Conservation (phyloP, 169 alveolate genomes). For the Eimeria necatrix region DNA sequence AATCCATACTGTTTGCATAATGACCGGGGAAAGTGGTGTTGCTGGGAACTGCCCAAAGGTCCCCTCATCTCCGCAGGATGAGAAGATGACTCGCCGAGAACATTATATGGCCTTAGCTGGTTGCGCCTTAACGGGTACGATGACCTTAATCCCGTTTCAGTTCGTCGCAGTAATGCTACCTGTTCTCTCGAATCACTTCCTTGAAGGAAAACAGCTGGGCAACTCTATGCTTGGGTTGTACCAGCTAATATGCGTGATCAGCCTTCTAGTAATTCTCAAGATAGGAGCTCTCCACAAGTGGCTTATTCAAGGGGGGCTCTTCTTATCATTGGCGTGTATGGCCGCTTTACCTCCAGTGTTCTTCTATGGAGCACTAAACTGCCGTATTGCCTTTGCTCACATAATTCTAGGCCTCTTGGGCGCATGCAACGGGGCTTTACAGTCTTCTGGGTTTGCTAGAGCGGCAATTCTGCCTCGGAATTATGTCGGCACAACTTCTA, state of each 20-base stretch:
- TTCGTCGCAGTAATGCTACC: constrained; percentile 60
- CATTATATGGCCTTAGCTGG: not conserved
- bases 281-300: constrained; percentile 63
- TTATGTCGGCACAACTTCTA: constrained; percentile 63
- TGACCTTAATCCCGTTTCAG: constrained; percentile 68
- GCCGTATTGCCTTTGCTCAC: constrained; percentile 40
- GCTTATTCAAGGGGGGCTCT: constrained; percentile 70
- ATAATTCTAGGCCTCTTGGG: constrained; percentile 52
- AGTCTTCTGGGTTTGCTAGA: constrained; percentile 63
- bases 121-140: constrained; percentile 58
- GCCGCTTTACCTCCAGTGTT: constrained; percentile 62
- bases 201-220: constrained; percentile 64
- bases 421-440: constrained; percentile 51
- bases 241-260: constrained; percentile 30
- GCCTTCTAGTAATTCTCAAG: constrained; percentile 43
- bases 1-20: not conserved
- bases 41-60: constrained; percentile 39
- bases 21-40: constrained; percentile 53
- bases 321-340: constrained; percentile 50
- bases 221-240: constrained; percentile 63
- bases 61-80: constrained; percentile 34
- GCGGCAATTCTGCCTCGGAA: constrained; percentile 67
- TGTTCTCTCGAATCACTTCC: constrained; percentile 44
- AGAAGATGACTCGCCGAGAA: constrained; percentile 50
- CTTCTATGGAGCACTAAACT: constrained; percentile 49